Percentiles rank a stretch among this genome's conserved stretches.
Evolutionary conservation across 1,284 basidiomycete genomes (phyloP).

Genomic region (Cutaneotrichosporon cutaneum): DNA sequence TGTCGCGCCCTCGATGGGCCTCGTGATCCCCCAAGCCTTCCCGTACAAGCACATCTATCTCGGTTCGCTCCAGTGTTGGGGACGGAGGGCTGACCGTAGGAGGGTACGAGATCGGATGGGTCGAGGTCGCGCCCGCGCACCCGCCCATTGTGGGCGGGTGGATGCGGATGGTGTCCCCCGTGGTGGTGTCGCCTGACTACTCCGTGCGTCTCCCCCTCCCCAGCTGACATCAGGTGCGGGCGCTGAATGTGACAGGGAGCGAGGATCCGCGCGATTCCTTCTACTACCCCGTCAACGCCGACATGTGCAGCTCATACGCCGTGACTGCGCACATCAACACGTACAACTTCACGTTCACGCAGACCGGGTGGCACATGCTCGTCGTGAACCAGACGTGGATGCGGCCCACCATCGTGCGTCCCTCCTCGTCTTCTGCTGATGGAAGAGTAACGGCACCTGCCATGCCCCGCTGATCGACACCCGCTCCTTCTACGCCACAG

Average conservation of each 20-base stretch:
- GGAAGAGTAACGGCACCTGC: background rate
- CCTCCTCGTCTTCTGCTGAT: background rate
- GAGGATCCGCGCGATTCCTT: conserved; percentile 24
- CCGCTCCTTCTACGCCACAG: conserved; percentile 47
- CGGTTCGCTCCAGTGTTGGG: conserved; percentile 26
- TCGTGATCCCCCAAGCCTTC: conserved; percentile 48
- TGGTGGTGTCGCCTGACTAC: conserved; percentile 43
- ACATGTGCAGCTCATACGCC: conserved; percentile 31
- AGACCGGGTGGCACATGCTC: conserved; percentile 49
- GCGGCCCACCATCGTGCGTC: conserved; percentile 31
- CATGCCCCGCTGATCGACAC: conserved; percentile 29
- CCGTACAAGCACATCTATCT: conserved; percentile 39
- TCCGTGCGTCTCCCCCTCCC: conserved; percentile 21
- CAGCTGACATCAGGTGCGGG: conserved; percentile 31
- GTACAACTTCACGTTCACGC: conserved; percentile 41
- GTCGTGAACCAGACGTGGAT: conserved; percentile 51
- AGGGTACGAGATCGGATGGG: conserved; percentile 48
- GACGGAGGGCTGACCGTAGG: conserved; percentile 1
- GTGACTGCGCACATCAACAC: conserved; percentile 16
- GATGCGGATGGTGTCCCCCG: conserved; percentile 44
- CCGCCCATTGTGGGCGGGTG: conserved; percentile 44
- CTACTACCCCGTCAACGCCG: conserved; percentile 29
- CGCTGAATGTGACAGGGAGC: conserved; percentile 35
- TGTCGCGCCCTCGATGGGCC: conserved; percentile 40
- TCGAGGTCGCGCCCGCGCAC: conserved; percentile 38